These are phyloP conservation scores for Lippia alba DNA, from an alignment of 305 asterid species.

Conservation along the genomic window DNA sequence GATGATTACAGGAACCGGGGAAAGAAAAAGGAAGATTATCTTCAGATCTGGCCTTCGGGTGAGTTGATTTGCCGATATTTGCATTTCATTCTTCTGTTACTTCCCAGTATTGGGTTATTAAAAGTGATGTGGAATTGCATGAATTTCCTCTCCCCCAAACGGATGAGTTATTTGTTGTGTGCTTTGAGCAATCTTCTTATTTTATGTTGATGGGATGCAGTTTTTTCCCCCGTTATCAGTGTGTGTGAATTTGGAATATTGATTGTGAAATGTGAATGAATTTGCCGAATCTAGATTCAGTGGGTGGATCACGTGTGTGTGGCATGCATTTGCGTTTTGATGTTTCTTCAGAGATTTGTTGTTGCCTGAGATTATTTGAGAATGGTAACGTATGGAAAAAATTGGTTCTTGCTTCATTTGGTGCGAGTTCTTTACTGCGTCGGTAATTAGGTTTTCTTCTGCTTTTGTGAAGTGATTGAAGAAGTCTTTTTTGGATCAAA, in stretches of 20 bases:
- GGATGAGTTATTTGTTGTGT: not conserved
- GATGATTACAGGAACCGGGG: slow-evolving; percentile 28
- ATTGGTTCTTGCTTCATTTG: slow-evolving; percentile 6
- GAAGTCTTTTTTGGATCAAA: not conserved
- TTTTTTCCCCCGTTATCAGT: slow-evolving; percentile 1
- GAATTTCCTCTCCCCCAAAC: not conserved
- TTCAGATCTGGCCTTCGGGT: slow-evolving; percentile 73
- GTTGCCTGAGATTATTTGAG: slow-evolving; percentile 12
- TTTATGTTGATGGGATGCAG: slow-evolving; percentile 22
- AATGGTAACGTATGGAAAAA: not conserved
- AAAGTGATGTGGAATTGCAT: slow-evolving; percentile 26
- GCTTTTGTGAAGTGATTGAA: slow-evolving; percentile 22
- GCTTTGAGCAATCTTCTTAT: not conserved
- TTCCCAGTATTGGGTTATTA: not conserved
- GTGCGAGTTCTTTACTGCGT: slow-evolving; percentile 1
- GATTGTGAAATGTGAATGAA: slow-evolving; percentile 14
- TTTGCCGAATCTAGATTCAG: slow-evolving; percentile 37
- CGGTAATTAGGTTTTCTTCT: slow-evolving; percentile 1
- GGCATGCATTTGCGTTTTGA: slow-evolving; percentile 5
- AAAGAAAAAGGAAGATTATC: slow-evolving; percentile 26
- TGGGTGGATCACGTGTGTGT: slow-evolving; percentile 22
- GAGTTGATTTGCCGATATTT: slow-evolving; percentile 44
- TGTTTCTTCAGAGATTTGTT: slow-evolving; percentile 18
- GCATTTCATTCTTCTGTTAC: slow-evolving; percentile 6
- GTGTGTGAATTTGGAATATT: slow-evolving; percentile 2